Conservation (phyloP, 148 eudicot species). For the Fallopia convolvulus region DNA sequence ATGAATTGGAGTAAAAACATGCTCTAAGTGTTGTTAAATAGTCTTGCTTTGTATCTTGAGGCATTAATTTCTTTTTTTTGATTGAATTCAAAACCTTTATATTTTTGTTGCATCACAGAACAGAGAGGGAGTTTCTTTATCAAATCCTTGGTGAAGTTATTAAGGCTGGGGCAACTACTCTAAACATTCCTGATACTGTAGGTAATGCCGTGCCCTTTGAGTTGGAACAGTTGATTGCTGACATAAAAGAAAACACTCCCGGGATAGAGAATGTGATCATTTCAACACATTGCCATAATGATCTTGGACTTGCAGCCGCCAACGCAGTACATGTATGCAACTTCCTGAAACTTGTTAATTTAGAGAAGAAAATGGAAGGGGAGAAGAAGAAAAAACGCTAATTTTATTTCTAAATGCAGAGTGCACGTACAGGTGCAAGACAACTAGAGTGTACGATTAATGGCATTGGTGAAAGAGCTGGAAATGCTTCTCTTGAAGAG, state of each 20-base stretch:
- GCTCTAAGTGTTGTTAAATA: not conserved
- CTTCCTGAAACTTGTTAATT: not conserved
- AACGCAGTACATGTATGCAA: slow-evolving; percentile 68
- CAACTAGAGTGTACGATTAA: slow-evolving; percentile 88
- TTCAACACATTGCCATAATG: slow-evolving; percentile 96
- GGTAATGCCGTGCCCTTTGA: slow-evolving; percentile 67
- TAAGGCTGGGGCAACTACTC: slow-evolving; percentile 91
- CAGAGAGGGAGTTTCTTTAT: slow-evolving; percentile 85
- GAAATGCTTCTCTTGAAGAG: slow-evolving; percentile 97
- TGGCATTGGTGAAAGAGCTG: slow-evolving; percentile 98
- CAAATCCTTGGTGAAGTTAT: slow-evolving; percentile 83
- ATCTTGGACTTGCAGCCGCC: slow-evolving; percentile 94
- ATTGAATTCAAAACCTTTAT: not conserved
- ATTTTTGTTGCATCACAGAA: slow-evolving; percentile 34
- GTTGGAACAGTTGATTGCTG: slow-evolving; percentile 83
- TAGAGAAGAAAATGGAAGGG: slow-evolving; percentile 1
- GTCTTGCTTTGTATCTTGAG: not conserved
- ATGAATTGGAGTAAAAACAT: not conserved
- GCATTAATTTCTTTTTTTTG: not conserved
- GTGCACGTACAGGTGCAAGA: slow-evolving; percentile 90
- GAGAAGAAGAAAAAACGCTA: not conserved
- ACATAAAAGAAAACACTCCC: slow-evolving; percentile 79
- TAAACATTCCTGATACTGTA: slow-evolving; percentile 94
- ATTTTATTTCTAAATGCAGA: slow-evolving; percentile 36
- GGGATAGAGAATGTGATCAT: slow-evolving; percentile 90